Conservation (phyloP, 2,329 filamentous ascomycete species). For the Spiromastix sp. region DNA sequence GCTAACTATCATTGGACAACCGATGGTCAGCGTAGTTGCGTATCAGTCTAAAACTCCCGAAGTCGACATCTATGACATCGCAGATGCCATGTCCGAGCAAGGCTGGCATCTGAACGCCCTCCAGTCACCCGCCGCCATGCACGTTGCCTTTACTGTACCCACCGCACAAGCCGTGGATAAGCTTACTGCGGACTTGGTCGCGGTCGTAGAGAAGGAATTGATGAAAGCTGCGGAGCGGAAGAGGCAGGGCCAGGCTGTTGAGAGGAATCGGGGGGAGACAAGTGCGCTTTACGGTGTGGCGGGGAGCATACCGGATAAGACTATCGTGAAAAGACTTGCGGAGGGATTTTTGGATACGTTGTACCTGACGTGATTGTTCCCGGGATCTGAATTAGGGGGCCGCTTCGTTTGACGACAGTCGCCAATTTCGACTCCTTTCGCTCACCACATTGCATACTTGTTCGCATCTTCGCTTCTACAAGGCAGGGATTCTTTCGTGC, state of each 20-base stretch:
- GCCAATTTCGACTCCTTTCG: no score
- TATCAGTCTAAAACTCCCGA: constrained; percentile 60
- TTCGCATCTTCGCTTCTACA: no score
- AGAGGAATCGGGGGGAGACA: constrained; percentile 53
- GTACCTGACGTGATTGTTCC: constrained; percentile 41
- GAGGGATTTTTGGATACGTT: constrained; percentile 84
- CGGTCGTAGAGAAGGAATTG: constrained; percentile 54
- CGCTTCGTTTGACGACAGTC: no score
- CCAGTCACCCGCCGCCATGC: constrained; percentile 83
- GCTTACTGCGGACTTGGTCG: constrained; percentile 59
- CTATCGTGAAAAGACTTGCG: constrained; percentile 80
- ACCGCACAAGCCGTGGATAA: constrained; percentile 72
- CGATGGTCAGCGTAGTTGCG: constrained; percentile 81
- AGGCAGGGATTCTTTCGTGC: no score
- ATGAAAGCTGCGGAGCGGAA: constrained; percentile 68
- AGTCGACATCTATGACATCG: constrained; percentile 90
- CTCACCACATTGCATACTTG: no score
- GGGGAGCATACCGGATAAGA: constrained; percentile 90
- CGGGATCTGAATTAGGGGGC: no score
- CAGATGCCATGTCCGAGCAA: constrained; percentile 70
- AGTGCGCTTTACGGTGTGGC: constrained; percentile 91
- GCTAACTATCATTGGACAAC: constrained; percentile 70
- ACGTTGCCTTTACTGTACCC: constrained; percentile 85
- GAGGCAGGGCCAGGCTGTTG: constrained; percentile 45
- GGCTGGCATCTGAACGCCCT: constrained; percentile 96